Base-by-base conservation (phyloP, 306 rosid species). In the Rubus idaeus region DNA sequence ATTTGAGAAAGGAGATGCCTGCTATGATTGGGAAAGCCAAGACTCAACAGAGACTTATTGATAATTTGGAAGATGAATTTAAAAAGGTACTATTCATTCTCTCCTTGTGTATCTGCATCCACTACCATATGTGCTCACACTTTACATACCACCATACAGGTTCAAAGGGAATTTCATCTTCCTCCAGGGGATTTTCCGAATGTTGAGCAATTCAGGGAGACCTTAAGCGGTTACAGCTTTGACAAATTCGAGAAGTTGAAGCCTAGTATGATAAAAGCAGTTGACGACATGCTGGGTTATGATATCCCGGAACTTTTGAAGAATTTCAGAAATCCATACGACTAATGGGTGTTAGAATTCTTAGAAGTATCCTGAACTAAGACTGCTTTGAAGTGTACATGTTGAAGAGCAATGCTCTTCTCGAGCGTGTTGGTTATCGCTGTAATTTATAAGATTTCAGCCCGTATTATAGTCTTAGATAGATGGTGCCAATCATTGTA, bases 171-270 rank as follows among this genome's bases (percentile, higher is more conserved):
- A 84, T 83, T 77, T 70, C 99, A 91, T 85, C 81, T 95, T 66
- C 99, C 99, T 4, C 80, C 96, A 0, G 99, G 99, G 35, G 99
- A 95, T 75, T 95, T 95, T 73, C 99, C 99, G 17, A 84, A 86
- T 45, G 85, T 83, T 26, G 99, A 95, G 2, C 90, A 92, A 1
- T 95, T 88, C 71, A 86, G 67, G 80, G 97, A 95, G 73, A 68
- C 41, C 26, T 83, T 95, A 74, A 78, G 68, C 42, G 92, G 96
- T 41, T 92, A 79, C 87, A 92, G 76, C 84, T 35, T 95, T 10
- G 98, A 92, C 78, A 95, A 85, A 75, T 95, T 95, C 52, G 99
- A 92, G 86, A 95, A 71, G 87, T 80, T 95, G 88, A 92, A 88
- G 79, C 89, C 96, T 26, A 91, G 80, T 77, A 76, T 87, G 91